Evolutionary conservation across 805 yeast species (phyloP), one percentile per base, ranked within the genome.

Genomic region (Wickerhamiella cacticola): DNA sequence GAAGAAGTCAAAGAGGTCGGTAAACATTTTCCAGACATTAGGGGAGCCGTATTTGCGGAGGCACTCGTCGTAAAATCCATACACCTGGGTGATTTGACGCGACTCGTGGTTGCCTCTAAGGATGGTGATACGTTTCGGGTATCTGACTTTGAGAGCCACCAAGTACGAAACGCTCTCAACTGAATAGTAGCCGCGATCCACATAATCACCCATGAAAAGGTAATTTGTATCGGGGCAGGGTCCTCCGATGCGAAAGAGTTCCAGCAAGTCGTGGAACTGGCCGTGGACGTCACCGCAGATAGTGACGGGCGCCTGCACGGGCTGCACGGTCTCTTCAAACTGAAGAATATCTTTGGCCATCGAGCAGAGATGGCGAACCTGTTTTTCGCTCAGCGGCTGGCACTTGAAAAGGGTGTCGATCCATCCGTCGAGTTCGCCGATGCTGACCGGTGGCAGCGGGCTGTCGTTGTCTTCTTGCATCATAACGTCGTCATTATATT

Each of bases 231-330:
- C 88, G 1, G 96, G 96, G 59, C 94, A 84, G 50, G 92, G 94
- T 15, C 96, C 96, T 39, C 96, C 96, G 57, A 88, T 88, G 62
- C 86, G 84, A 69, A 88, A 88, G 54, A 88, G 71, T 67, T 88
- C 96, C 83, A 88, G 85, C 62, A 88, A 72, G 68, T 88, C 96
- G 67, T 88, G 96, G 64, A 88, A 88, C 68, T 88, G 96, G 38
- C 96, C 96, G 63, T 88, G 96, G 44, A 88, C 94, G 67, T 88
- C 96, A 57, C 96, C 96, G 70, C 96, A 88, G 55, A 88, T 87
- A 24, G 96, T 88, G 42, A 88, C 96, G 10, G 97, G 97, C 6
- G 88, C 94, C 54, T 78, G 78, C 43, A 88, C 95, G 2, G 96
- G 96, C 68, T 87, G 95, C 43, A 88, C 96, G 62, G 88, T 88